Evolutionary conservation across 2,329 filamentous ascomycete genomes (phyloP).

Genomic region (Lasiodiplodia gonubiensis): DNA sequence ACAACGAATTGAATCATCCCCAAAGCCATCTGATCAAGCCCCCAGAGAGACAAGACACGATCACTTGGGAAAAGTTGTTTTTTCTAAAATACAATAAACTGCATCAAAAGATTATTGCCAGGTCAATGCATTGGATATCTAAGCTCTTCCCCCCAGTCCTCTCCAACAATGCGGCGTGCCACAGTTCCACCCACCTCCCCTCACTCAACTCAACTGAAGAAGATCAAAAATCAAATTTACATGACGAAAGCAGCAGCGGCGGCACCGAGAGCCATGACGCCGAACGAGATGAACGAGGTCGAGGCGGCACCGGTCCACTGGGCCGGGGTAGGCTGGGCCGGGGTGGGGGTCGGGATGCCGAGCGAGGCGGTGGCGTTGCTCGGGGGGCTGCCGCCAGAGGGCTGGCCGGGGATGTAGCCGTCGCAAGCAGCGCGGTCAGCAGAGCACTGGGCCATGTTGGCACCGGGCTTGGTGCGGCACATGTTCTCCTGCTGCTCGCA

Average conservation of each 20-base stretch:
- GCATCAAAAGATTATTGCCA: neutral
- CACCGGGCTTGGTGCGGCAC: conserved; percentile 2
- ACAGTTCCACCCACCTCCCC: neutral
- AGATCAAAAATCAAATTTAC: conserved; percentile 3
- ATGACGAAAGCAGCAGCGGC: conserved; percentile 19
- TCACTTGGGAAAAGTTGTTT: neutral
- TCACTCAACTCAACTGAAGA: neutral
- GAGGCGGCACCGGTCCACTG: conserved; percentile 22
- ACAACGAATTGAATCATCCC: neutral
- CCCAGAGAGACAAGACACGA: neutral
- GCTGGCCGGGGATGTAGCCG: conserved; percentile 11
- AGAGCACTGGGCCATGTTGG: conserved; percentile 18
- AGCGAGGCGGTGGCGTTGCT: conserved; percentile 19
- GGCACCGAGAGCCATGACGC: conserved; percentile 20
- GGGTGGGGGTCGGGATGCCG: conserved; percentile 11
- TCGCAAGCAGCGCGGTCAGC: conserved; percentile 12
- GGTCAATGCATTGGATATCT: neutral
- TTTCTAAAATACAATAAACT: neutral
- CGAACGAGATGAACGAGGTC: conserved; percentile 21
- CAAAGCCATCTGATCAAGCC: neutral
- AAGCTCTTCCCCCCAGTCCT: neutral
- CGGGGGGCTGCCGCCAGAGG: conserved; percentile 4
- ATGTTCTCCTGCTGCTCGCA: conserved; percentile 22
- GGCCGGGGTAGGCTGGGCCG: conserved; percentile 9
- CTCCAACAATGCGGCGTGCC: neutral